These are phyloP conservation scores for Teratosphaeria destructans DNA, from an alignment of 2,329 filamentous ascomycete genomes.

Conservation along the genomic window DNA sequence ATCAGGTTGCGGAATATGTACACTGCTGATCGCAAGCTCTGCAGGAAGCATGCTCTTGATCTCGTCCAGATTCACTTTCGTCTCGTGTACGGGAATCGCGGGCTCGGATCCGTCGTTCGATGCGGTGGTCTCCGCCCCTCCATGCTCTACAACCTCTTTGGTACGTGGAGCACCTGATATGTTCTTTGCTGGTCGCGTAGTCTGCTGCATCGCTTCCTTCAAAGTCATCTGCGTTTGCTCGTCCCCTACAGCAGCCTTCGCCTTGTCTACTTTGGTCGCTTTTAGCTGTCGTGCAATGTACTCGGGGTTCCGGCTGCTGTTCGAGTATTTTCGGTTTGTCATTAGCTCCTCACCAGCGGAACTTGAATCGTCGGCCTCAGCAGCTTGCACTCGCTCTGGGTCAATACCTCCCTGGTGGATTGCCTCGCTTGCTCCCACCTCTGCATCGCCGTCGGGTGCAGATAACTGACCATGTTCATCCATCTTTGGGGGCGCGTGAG, in stretches of 20 bases:
- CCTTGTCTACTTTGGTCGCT: neutral
- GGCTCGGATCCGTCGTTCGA: neutral
- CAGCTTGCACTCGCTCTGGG: neutral
- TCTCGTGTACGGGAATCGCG: neutral
- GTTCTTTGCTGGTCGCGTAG: neutral
- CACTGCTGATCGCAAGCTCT: constrained; percentile 5
- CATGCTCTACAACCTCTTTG: neutral
- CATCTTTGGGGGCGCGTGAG: neutral
- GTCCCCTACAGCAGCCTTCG: neutral
- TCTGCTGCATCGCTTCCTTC: neutral
- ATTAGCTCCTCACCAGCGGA: neutral
- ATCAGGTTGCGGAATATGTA: constrained; percentile 29
- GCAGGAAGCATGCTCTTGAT: constrained; percentile 1
- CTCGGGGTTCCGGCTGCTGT: neutral
- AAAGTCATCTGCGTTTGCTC: neutral
- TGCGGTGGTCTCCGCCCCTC: neutral
- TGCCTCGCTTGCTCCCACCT: neutral
- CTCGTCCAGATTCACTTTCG: neutral
- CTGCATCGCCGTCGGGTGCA: neutral
- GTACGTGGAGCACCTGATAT: neutral
- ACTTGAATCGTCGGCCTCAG: neutral
- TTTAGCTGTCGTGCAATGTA: neutral
- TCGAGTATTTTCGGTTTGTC: neutral
- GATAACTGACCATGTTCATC: neutral
- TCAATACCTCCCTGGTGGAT: neutral